These are phyloP conservation scores for Epicoccum nigrum DNA, from an alignment of 2,329 filamentous ascomycete genomes.

Conservation along the genomic window DNA sequence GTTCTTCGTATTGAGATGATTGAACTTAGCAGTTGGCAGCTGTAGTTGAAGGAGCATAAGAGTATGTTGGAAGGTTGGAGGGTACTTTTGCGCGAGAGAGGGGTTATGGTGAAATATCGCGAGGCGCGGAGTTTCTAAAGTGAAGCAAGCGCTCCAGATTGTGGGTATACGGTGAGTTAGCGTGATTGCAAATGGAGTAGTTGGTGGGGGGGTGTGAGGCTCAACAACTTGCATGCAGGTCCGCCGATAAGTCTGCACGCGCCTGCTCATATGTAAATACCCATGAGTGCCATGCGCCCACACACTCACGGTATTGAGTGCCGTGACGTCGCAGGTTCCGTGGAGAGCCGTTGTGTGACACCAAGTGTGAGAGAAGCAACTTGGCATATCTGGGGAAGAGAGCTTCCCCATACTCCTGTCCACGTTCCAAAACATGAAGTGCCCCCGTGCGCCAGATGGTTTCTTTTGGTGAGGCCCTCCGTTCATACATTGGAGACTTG, in stretches of 20 bases:
- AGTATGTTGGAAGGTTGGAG: neutral
- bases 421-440: slow-evolving; percentile 1
- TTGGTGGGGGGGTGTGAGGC: slow-evolving; percentile 14
- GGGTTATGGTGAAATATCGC: slow-evolving; percentile 9
- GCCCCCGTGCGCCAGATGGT: too few relatives aligned
- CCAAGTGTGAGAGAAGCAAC: slow-evolving; percentile 4
- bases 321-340: slow-evolving; percentile 3
- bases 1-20: neutral
- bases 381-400: slow-evolving; percentile 7
- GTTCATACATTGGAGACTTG: too few relatives aligned
- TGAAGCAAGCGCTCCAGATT: slow-evolving; percentile 12
- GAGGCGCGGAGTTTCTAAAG: slow-evolving; percentile 9
- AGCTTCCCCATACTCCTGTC: neutral
- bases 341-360: slow-evolving; percentile 16
- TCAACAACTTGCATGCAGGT: slow-evolving; percentile 18
- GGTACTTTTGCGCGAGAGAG: neutral
- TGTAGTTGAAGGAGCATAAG: neutral
- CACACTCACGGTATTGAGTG: neutral
- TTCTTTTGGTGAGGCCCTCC: too few relatives aligned
- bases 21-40: too few relatives aligned
- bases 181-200: slow-evolving; percentile 5
- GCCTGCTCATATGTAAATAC: slow-evolving; percentile 3
- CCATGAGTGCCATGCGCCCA: too few relatives aligned
- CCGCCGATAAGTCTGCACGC: slow-evolving; percentile 8
- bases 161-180: slow-evolving; percentile 19